Conservation (phyloP, 148 eudicot species). For the Vaccinium vitisidaea region DNA sequence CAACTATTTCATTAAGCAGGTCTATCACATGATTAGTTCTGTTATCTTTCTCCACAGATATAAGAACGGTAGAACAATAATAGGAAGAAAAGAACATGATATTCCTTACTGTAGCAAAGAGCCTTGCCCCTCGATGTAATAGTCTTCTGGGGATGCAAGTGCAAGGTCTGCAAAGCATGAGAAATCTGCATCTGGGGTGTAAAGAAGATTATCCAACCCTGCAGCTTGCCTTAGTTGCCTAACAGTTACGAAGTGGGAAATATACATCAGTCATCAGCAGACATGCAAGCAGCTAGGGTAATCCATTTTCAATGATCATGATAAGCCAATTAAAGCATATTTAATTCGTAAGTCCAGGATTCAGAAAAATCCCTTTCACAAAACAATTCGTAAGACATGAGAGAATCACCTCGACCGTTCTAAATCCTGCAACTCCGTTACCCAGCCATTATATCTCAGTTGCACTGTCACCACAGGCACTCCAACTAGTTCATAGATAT, state of each 20-base stretch:
- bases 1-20: background rate
- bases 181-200: conserved; percentile 98
- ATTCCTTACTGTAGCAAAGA: conserved; percentile 88
- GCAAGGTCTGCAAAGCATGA: conserved; percentile 99
- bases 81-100: background rate
- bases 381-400: background rate
- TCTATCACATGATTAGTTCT: background rate
- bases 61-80: background rate
- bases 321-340: conserved; percentile 1
- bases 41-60: background rate
- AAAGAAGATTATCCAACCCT: conserved; percentile 89
- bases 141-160: conserved; percentile 87
- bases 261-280: background rate
- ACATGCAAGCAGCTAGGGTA: background rate
- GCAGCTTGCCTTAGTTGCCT: conserved; percentile 81
- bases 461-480: conserved; percentile 99
- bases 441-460: conserved; percentile 97
- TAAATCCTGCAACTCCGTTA: conserved; percentile 88
- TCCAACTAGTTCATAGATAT: conserved; percentile 87
- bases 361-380: background rate
- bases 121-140: conserved; percentile 89
- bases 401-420: conserved; percentile 68
- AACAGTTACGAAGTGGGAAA: conserved; percentile 16
- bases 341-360: background rate
- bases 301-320: background rate